Evolutionary conservation across 768 basidiomycete genomes (phyloP), one percentile per base, ranked within the genome.

Genomic region (Guyanaporus albipodus): DNA sequence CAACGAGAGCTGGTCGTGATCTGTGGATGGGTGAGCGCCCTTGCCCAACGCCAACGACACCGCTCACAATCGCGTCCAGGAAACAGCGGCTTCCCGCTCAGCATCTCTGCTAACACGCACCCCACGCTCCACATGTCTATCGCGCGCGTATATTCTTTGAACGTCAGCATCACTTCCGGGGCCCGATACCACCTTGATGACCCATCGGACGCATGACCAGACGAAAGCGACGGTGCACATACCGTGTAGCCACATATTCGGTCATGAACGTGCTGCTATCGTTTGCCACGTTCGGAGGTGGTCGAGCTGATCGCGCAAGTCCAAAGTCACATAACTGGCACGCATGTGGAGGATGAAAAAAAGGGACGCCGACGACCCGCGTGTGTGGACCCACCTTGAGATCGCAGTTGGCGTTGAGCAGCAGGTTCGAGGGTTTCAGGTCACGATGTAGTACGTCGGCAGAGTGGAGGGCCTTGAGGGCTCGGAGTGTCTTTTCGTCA

Each of bases 101-200:
- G 71, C 91, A 94, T 92, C 69, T 94, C 93, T 7, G 93, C 94
- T 38, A 91, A 69, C 2, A 91, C 83, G 61, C 89, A 91, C 2
- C 89, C 87, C 17, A 91, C 87, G 48, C 82, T 83, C 90, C 89
- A 92, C 63, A 91, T 78, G 54, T 91, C 88, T 65, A 91, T 87
- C 0, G 86, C 86, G 27, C 80, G 79, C 6, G 91, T 93, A 64
- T 97, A 97, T 71, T 94, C 85, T 61, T 94, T 92, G 74, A 96
- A 97, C 0, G 91, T 95, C 28, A 98, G 77, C 95, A 98, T 97
- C 51, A 98, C 90, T 65, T 97, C 95, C 0, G 95, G 95, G 0
- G 95, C 95, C 24, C 95, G 83, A 64, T 97, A 98, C 95, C 95
- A 97, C 60, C 91, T 84, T 40, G 10, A 21, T 31, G 35, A 32